Evolutionary conservation across 2,329 filamentous ascomycete species (phyloP), one percentile per base, ranked within the genome.

Genomic region (Laburnicola sp.): DNA sequence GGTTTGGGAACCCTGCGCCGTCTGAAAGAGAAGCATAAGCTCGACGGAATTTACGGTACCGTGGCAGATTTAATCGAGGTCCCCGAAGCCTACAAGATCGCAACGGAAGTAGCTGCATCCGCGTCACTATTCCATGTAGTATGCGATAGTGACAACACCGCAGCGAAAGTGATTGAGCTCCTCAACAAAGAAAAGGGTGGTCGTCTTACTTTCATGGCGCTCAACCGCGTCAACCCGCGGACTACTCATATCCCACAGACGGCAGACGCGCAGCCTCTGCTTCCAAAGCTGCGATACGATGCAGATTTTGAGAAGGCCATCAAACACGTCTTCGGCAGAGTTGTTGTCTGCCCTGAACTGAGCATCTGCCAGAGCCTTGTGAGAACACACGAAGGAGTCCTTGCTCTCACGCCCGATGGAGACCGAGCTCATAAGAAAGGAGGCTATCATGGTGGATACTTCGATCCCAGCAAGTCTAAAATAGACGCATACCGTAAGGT

Each of bases 351-450:
- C 61, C 92, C 93, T 2, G 96, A 91, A 60, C 77, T 99, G 56
- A 84, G 89, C 42, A 84, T 96, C 51, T 94, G 92, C 41, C 85
- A 88, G 9, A 91, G 97, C 67, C 97, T 97, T 69, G 90, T 94
- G 22, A 85, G 93, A 65, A 96, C 89, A 63, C 93, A 97, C 65
- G 89, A 89, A 16, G 43, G 43, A 45, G 86, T 97, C 23, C 91
- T 91, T 63, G 92, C 91, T 30, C 96, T 99, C 59, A 99, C 94
- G 0, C 88, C 90, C 3, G 92, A 97, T 50, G 94, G 94, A 72
- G 93, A 97, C 73, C 90, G 90, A 28, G 92, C 91, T 1, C 95
- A 97, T 75, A 96, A 95, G 76, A 88, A 93, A 62, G 94, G 94
- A 74, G 93, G 92, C 10, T 85, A 99, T 78, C 97, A 91, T 42